These are phyloP conservation scores for Chlamydomonas urium DNA, from an alignment of 139 green algal species.

Conservation along the genomic window DNA sequence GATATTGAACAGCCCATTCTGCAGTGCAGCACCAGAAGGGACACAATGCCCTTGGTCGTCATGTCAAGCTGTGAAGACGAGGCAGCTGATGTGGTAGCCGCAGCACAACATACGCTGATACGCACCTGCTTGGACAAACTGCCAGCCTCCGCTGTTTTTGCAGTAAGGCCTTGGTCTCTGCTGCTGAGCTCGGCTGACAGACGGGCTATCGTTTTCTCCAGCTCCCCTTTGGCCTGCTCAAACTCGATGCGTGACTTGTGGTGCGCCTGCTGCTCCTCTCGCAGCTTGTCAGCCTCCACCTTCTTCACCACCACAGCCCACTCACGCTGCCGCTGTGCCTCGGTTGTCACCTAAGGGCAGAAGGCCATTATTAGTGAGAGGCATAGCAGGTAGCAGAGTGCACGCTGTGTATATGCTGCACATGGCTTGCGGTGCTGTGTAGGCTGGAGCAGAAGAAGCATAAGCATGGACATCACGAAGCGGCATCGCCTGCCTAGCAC, in stretches of 20 bases:
- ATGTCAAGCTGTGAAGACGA: no score
- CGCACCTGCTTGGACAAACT: constrained; percentile 17
- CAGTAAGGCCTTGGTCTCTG: constrained; percentile 8
- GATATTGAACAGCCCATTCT: background rate
- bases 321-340: constrained; percentile 4
- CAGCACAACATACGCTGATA: no score
- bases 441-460: no score
- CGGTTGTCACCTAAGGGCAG: no score
- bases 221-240: constrained; percentile 3
- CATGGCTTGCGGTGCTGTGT: no score
- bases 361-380: no score
- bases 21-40: constrained; percentile 8
- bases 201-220: constrained; percentile 14
- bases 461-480: no score
- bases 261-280: constrained; percentile 22
- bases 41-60: no score
- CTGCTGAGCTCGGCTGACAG: constrained; percentile 1
- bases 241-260: background rate
- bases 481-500: constrained; percentile 1
- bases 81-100: no score
- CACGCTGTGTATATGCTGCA: no score
- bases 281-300: constrained; percentile 42
- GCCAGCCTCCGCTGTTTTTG: constrained; percentile 16
- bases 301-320: constrained; percentile 28
- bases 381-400: no score